Evolutionary conservation across 2,329 filamentous ascomycete species (phyloP).

Genomic region (Paraphoma chrysanthemicola): DNA sequence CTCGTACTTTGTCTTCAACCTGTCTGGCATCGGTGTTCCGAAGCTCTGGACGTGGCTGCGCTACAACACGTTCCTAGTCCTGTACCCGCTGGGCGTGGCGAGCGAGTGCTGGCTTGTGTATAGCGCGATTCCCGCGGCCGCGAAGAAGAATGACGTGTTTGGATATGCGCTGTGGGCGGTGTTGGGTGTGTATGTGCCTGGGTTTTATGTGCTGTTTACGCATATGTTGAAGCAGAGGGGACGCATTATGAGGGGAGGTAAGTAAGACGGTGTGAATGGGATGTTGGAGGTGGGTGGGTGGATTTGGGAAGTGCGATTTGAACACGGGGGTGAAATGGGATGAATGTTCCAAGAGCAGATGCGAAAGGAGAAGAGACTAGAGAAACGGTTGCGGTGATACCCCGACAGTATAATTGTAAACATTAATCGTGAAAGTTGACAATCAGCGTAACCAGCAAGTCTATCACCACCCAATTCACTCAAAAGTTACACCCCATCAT

Average conservation of each 20-base stretch:
- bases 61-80: slow-evolving; percentile 89
- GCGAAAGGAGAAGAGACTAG: no score
- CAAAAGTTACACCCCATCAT: not conserved
- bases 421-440: no score
- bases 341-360: no score
- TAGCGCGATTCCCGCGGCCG: slow-evolving; percentile 68
- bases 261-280: not conserved
- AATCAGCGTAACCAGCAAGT: no score
- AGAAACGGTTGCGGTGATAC: no score
- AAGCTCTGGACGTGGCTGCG: slow-evolving; percentile 76
- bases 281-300: not conserved
- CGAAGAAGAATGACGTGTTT: slow-evolving; percentile 57
- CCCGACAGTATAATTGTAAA: no score
- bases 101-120: slow-evolving; percentile 87
- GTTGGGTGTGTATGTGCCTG: slow-evolving; percentile 79
- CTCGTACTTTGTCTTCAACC: slow-evolving; percentile 82
- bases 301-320: no score
- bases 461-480: not conserved
- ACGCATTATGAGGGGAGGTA: slow-evolving; percentile 66
- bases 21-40: slow-evolving; percentile 66
- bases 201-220: slow-evolving; percentile 82
- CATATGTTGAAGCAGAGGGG: slow-evolving; percentile 93
- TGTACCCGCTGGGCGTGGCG: slow-evolving; percentile 90
- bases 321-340: no score
- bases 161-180: slow-evolving; percentile 69